These are phyloP conservation scores for Gossypium trilobum DNA, from an alignment of 441 rosid genomes.

Conservation along the genomic window DNA sequence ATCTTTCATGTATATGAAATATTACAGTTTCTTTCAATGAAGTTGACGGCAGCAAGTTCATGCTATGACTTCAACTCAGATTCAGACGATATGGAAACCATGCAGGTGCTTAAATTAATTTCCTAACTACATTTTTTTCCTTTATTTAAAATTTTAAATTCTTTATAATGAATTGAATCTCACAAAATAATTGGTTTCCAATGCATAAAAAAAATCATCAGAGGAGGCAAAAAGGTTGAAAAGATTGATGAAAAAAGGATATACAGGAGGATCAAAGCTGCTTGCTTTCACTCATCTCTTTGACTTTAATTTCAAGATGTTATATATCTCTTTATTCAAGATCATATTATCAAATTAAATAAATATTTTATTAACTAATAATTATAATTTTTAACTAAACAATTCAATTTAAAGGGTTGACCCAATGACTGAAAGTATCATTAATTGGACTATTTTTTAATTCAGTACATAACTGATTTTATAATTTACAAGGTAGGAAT, in stretches of 20 bases:
- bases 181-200: background rate
- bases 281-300: slow-evolving; percentile 16
- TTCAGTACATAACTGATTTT: too few species aligned
- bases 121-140: background rate
- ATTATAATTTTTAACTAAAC: too few species aligned
- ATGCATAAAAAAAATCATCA: slow-evolving; percentile 45
- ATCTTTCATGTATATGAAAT: background rate
- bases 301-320: slow-evolving; percentile 7
- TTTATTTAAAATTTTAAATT: background rate
- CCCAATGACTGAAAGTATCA: too few species aligned
- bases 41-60: slow-evolving; percentile 55
- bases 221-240: slow-evolving; percentile 46
- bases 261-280: slow-evolving; percentile 21
- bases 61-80: slow-evolving; percentile 52
- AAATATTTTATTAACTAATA: too few species aligned
- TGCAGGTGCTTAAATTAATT: slow-evolving; percentile 32
- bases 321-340: background rate
- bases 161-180: background rate
- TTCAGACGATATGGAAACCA: slow-evolving; percentile 37
- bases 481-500: too few species aligned
- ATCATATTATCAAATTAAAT: too few species aligned
- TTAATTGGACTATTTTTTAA: too few species aligned
- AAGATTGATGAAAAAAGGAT: slow-evolving; percentile 42
- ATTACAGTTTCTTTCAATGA: slow-evolving; percentile 54
- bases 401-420: too few species aligned